Percentiles rank a stretch among this genome's conserved stretches.
Evolutionary conservation across 768 basidiomycete genomes (phyloP).

Genomic region (Kwoniella mangroviensis): DNA sequence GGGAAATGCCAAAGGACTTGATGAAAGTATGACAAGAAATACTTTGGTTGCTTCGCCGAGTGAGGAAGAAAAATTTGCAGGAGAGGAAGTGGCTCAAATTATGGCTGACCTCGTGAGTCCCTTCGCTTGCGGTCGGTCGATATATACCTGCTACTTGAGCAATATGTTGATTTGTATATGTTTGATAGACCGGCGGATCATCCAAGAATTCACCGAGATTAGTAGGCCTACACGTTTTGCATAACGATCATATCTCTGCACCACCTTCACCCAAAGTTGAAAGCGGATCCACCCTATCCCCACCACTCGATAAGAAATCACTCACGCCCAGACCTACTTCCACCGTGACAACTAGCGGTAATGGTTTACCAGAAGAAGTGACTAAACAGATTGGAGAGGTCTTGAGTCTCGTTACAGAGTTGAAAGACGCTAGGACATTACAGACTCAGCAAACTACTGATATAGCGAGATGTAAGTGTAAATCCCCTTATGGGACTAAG

Average conservation of each 20-base stretch:
- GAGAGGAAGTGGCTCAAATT: constrained; percentile 51
- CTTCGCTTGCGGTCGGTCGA: no score
- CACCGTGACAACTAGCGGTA: background rate
- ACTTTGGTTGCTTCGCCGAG: constrained; percentile 9
- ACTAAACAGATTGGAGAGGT: constrained; percentile 49
- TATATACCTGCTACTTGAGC: no score
- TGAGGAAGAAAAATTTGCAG: constrained; percentile 44
- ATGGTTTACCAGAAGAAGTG: constrained; percentile 19
- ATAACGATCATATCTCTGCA: constrained; percentile 27
- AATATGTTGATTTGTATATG: background rate
- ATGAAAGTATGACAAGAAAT: background rate
- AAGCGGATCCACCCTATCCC: constrained; percentile 1
- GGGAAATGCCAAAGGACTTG: background rate
- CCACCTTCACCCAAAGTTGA: constrained; percentile 20
- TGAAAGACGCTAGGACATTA: constrained; percentile 47
- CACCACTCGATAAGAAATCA: constrained; percentile 1
- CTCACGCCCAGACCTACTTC: background rate
- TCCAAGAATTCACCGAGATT: constrained; percentile 37
- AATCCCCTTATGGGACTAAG: background rate
- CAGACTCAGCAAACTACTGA: constrained; percentile 57
- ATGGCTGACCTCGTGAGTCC: constrained; percentile 50
- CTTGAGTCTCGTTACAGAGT: constrained; percentile 45
- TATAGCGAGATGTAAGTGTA: constrained; percentile 54
- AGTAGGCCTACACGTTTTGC: constrained; percentile 44
- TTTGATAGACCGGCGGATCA: constrained; percentile 42